Percentiles rank a stretch among this genome's conserved stretches.
Evolutionary conservation across 257 asterid species (phyloP).

Genomic region (Cynanchum wilfordii): DNA sequence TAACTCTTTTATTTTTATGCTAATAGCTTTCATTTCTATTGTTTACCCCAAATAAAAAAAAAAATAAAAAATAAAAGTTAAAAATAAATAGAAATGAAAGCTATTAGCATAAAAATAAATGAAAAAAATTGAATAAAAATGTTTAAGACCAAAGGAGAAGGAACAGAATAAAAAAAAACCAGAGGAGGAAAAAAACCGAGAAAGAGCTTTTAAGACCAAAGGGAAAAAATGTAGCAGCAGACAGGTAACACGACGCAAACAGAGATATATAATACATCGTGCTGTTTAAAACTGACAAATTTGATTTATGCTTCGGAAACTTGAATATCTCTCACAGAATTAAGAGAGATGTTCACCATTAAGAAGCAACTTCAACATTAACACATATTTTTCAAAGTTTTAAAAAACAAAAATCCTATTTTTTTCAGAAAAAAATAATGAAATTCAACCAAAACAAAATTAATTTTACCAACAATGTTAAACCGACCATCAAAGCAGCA

Average conservation of each 20-base stretch:
- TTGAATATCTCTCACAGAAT: conserved; percentile 5
- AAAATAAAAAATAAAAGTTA: too few species aligned
- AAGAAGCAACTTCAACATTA: conserved; percentile 28
- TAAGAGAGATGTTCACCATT: conserved; percentile 22
- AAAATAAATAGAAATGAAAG: too few species aligned
- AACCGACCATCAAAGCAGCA: conserved; percentile 6
- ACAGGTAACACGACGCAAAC: conserved; percentile 27
- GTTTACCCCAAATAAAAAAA: too few species aligned
- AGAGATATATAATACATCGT: conserved; percentile 8
- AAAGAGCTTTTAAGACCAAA: neutral
- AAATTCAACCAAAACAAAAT: neutral
- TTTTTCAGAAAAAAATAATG: neutral
- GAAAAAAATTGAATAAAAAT: too few species aligned
- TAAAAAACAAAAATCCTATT: neutral
- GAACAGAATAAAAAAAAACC: too few species aligned
- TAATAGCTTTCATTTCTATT: too few species aligned
- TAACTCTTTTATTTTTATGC: too few species aligned
- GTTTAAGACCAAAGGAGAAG: too few species aligned
- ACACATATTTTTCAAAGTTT: neutral
- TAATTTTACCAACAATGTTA: neutral
- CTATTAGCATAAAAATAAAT: too few species aligned
- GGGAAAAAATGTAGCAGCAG: conserved; percentile 21
- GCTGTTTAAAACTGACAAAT: conserved; percentile 24
- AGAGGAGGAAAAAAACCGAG: too few species aligned
- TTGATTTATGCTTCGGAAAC: conserved; percentile 29